Conservation (phyloP, 192 early-diverging fungal species). For the Haplosporangium gracile region DNA sequence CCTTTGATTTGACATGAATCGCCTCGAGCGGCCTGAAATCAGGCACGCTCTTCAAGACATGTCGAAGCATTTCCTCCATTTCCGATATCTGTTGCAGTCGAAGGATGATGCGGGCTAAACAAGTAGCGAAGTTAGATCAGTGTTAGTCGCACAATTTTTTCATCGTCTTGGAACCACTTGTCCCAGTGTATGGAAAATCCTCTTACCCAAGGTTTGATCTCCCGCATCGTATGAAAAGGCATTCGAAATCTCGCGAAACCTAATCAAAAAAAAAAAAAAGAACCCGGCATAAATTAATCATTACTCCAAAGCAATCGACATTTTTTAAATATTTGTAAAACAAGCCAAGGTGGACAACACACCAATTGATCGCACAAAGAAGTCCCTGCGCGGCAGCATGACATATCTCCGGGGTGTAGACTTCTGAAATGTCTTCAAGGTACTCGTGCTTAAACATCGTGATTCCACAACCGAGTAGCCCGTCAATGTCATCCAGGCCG, state of each 20-base stretch:
- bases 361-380: slow-evolving; percentile 70
- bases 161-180: no score
- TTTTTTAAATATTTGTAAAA: neutral
- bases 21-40: slow-evolving; percentile 61
- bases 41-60: slow-evolving; percentile 43
- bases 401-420: slow-evolving; percentile 57
- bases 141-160: neutral
- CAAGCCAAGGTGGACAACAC: slow-evolving; percentile 7
- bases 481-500: slow-evolving; percentile 74
- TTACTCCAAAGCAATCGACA: neutral
- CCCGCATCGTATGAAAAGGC: slow-evolving; percentile 64
- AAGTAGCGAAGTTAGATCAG: neutral
- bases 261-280: slow-evolving; percentile 46
- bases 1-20: slow-evolving; percentile 21
- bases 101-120: slow-evolving; percentile 47
- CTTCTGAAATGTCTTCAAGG: slow-evolving; percentile 36
- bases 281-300: neutral
- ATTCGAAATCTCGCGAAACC: slow-evolving; percentile 79
- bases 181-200: neutral
- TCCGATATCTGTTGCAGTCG: slow-evolving; percentile 59
- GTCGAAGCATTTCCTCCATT: slow-evolving; percentile 52
- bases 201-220: slow-evolving; percentile 50
- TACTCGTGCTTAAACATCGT: slow-evolving; percentile 59
- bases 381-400: slow-evolving; percentile 50
- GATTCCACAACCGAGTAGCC: slow-evolving; percentile 77